Evolutionary conservation across 306 rosid genomes (phyloP), one percentile per base, ranked within the genome.

Genomic region (Vicia sativa): DNA sequence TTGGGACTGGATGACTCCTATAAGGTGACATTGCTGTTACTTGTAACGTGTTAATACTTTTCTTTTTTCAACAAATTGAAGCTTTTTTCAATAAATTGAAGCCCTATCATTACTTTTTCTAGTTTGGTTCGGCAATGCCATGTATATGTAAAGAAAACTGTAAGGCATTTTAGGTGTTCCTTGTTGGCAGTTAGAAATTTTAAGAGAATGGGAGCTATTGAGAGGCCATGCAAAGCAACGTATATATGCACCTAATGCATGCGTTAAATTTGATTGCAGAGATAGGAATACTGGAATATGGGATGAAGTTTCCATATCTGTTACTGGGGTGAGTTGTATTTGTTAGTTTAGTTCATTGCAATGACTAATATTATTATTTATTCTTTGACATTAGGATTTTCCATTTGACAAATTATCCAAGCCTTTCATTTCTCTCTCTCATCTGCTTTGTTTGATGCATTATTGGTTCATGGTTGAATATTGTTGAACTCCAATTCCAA

Each of bases 1-100:
- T 50, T 92, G 98, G 98, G 96, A 92, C 77, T 89, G 96, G 98
- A 89, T 92, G 67, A 79, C 89, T 84, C 98, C 98, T 72, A 92
- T 92, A 84, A 92, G 98, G 98, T 92, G 83, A 86, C 73, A 71
- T 58, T 67, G 52, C 61, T 67, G 35, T 70, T 57, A 50, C 71
- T 35, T 14, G 65, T 70, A 62, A 42, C 35, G 76, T 55, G 38
- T 18, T 62, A 8, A n/a, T 77, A 21, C 52, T 31, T 71, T 68
- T 60, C 16, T 56, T 48, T 18, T 55, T 55, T 54, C 28, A 25
- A 9, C 67, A 49, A n/a, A n/a, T n/a, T n/a, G n/a, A n/a, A n/a
- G n/a, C n/a, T 23, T 41, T 49, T 39, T 18, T 15, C n/a, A 38
- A 8, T 16, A 46, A 65, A 26, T 48, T 28, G 2, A 26, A 68